These are phyloP conservation scores for Funneliformis geosporum DNA, from an alignment of 192 early-diverging fungal genomes.

Conservation along the genomic window DNA sequence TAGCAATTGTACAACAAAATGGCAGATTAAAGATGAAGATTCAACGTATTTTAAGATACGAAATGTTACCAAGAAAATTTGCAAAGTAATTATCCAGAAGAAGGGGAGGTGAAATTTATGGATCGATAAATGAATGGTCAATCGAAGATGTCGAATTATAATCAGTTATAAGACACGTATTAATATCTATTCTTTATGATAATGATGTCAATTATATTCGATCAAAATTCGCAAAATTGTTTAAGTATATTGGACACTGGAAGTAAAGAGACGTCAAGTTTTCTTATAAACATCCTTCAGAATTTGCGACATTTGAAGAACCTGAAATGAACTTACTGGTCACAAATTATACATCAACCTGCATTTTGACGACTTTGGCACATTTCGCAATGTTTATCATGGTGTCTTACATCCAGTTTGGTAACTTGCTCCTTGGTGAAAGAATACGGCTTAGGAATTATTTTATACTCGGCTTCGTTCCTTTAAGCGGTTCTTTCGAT, in stretches of 20 bases:
- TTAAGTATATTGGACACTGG: background rate
- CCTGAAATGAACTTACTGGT: background rate
- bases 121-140: background rate
- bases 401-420: constrained; percentile 8
- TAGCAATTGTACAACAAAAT: background rate
- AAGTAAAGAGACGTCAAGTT: background rate
- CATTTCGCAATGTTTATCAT: background rate
- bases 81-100: background rate
- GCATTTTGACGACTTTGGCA: constrained; percentile 1
- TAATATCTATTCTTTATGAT: background rate
- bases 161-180: background rate
- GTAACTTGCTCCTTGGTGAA: background rate
- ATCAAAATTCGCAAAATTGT: background rate
- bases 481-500: background rate
- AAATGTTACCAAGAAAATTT: background rate
- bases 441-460: background rate
- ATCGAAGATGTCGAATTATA: background rate
- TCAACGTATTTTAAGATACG: background rate
- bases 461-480: background rate
- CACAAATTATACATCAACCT: background rate
- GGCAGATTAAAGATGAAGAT: background rate
- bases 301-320: background rate
- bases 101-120: background rate
- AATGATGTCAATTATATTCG: background rate
- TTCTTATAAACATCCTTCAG: background rate